Conservation (phyloP, 148 eudicot genomes). For the Rhododendron molle region DNA sequence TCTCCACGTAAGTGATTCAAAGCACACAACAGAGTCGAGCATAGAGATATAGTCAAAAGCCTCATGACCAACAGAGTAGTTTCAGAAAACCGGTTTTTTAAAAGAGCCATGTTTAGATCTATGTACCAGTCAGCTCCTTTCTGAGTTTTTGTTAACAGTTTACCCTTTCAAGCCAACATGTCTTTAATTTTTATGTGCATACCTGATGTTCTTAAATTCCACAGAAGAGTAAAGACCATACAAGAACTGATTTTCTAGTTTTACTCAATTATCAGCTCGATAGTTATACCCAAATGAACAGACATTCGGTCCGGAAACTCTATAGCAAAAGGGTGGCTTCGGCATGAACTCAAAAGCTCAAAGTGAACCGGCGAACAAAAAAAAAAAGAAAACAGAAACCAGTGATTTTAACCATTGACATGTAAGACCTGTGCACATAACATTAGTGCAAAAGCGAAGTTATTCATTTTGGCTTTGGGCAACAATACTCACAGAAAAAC, state of each 20-base stretch:
- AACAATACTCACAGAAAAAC: too few relatives aligned
- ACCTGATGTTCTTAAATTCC: background rate
- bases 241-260: background rate
- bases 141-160: background rate
- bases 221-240: background rate
- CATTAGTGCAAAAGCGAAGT: too few relatives aligned
- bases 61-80: background rate
- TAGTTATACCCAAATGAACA: background rate
- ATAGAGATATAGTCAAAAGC: background rate
- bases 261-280: background rate
- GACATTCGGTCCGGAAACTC: too few relatives aligned
- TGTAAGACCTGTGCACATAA: too few relatives aligned
- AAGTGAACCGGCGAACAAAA: background rate
- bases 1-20: too few relatives aligned
- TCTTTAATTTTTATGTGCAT: background rate
- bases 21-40: background rate
- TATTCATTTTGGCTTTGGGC: too few relatives aligned
- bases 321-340: too few relatives aligned
- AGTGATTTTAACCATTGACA: too few relatives aligned
- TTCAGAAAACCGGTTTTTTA: background rate
- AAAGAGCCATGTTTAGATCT: background rate
- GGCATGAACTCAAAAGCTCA: too few relatives aligned
- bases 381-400: too few relatives aligned
- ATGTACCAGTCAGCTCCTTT: background rate
- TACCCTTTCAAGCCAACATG: background rate